Percentiles rank a stretch among this genome's conserved stretches.
Evolutionary conservation across 768 basidiomycete species (phyloP).

Genomic region (Tylopilus sp.): DNA sequence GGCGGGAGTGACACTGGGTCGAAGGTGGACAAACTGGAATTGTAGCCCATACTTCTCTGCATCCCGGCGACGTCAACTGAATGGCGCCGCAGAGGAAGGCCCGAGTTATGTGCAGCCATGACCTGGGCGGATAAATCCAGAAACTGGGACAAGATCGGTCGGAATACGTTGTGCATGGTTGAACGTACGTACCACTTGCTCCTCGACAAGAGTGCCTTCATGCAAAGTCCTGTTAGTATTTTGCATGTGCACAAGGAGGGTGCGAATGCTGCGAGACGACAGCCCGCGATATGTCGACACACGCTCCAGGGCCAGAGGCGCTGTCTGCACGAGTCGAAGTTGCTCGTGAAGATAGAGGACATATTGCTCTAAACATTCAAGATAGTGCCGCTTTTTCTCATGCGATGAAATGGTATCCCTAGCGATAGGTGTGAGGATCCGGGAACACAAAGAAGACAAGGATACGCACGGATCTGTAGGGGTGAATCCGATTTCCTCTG

Average conservation of each 20-base stretch:
- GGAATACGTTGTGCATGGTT: not conserved
- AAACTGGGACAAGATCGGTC: conserved; percentile 17
- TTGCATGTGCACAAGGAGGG: conserved; percentile 70
- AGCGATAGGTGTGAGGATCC: not conserved
- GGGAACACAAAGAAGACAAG: not conserved
- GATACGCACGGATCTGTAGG: conserved; percentile 59
- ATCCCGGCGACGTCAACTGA: conserved; percentile 25
- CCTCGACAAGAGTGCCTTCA: conserved; percentile 47
- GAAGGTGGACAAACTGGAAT: conserved; percentile 12
- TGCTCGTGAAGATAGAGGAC: conserved; percentile 64
- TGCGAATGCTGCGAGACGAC: conserved; percentile 63
- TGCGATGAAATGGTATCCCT: conserved; percentile 77
- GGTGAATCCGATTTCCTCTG: conserved; percentile 52
- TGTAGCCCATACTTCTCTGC: conserved; percentile 10
- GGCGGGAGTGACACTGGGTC: conserved; percentile 13
- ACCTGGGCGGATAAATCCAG: conserved; percentile 29
- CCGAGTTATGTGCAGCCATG: conserved; percentile 22
- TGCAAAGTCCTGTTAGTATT: conserved; percentile 50
- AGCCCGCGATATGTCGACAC: conserved; percentile 52
- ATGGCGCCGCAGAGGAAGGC: conserved; percentile 30
- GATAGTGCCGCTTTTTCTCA: conserved; percentile 72
- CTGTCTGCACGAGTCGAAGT: conserved; percentile 45
- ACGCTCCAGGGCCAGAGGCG: conserved; percentile 47
- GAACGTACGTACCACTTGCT: conserved; percentile 44
- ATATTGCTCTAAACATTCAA: conserved; percentile 72